phyloP scores from a whole-genome alignment of 805 yeast species.

The Monosporozyma aerobia region DNA sequence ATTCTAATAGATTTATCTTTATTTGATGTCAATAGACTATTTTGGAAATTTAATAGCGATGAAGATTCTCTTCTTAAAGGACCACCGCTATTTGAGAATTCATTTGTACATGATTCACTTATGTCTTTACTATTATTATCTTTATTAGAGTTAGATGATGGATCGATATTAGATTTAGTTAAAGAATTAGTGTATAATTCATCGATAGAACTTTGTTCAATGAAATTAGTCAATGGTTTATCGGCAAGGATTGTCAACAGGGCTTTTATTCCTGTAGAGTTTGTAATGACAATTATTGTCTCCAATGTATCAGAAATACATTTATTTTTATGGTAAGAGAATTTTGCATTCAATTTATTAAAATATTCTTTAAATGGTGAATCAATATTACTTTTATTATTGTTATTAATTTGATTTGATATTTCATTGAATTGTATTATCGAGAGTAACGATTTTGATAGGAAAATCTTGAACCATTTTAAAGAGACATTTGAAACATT shows the following conservation, averaged over 20 bases:
- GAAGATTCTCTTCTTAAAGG: constrained; percentile 24
- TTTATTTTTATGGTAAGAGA: constrained; percentile 5
- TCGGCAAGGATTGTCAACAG: constrained; percentile 28
- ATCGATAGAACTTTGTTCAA: constrained; percentile 25
- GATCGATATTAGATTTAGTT: constrained; percentile 9
- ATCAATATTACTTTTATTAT: constrained; percentile 4
- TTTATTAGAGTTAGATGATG: background rate
- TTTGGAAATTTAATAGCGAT: constrained; percentile 24
- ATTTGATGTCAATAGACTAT: constrained; percentile 25
- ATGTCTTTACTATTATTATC: background rate
- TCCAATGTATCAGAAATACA: constrained; percentile 8
- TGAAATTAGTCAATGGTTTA: constrained; percentile 24
- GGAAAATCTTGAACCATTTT: constrained; percentile 27
- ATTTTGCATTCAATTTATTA: constrained; percentile 19
- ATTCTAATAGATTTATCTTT: constrained; percentile 28
- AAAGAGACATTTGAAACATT: constrained; percentile 23
- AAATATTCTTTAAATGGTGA: constrained; percentile 30
- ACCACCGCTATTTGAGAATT: background rate
- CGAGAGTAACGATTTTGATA: constrained; percentile 13
- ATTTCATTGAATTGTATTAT: constrained; percentile 14
- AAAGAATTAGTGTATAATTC: constrained; percentile 16
- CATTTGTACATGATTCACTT: background rate
- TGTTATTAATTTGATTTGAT: background rate
- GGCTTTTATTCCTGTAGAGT: constrained; percentile 29
- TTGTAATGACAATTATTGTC: constrained; percentile 24